Evolutionary conservation across 2,329 filamentous ascomycete species (phyloP).

Genomic region (Claviceps sp.): DNA sequence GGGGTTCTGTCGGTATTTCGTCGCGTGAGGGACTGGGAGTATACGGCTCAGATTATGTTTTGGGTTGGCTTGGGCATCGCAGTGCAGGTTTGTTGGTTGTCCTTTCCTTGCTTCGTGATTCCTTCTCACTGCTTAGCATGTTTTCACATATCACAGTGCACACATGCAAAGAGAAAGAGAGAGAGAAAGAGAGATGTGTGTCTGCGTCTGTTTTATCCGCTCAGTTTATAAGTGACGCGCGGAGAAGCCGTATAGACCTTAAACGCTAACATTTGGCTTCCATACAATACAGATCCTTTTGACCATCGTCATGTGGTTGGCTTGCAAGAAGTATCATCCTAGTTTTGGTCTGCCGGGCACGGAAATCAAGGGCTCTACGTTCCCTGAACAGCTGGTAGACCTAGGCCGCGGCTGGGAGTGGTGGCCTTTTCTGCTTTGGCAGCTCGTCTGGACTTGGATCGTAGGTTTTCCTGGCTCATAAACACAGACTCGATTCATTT

Average conservation of each 20-base stretch:
- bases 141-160: too few relatives aligned
- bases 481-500: background rate
- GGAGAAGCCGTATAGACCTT: background rate
- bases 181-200: background rate
- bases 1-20: slow-evolving; percentile 6
- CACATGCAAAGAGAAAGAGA: background rate
- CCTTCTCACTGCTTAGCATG: too few relatives aligned
- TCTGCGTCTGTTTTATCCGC: too few relatives aligned
- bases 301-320: slow-evolving; percentile 39
- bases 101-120: background rate
- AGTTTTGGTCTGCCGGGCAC: slow-evolving; percentile 32
- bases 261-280: background rate
- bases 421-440: slow-evolving; percentile 43
- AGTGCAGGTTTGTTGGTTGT: background rate
- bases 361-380: slow-evolving; percentile 15
- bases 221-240: too few relatives aligned
- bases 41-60: background rate
- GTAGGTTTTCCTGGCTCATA: background rate
- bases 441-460: slow-evolving; percentile 37
- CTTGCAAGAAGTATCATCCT: slow-evolving; percentile 43
- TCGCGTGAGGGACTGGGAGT: background rate
- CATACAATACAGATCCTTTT: slow-evolving; percentile 34
- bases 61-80: background rate
- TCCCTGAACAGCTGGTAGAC: slow-evolving; percentile 28
- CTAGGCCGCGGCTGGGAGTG: slow-evolving; percentile 42